Conservation (phyloP, 805 yeast species). For the Sungouiella blattae region DNA sequence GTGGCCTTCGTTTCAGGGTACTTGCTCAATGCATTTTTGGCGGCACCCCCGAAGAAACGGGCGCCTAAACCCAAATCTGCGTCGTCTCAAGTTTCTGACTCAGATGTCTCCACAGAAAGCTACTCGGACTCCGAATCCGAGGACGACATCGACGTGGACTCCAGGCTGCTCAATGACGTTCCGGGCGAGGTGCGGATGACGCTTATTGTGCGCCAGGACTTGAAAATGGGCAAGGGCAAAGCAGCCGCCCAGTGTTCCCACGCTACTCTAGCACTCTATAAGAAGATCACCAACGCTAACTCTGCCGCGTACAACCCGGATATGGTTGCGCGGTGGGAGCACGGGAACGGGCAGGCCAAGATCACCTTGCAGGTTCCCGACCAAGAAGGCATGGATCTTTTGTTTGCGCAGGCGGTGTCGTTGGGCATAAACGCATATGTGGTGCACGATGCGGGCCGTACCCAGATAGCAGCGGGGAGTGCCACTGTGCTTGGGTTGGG, state of each 20-base stretch:
- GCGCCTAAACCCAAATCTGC: neutral
- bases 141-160: constrained; percentile 56
- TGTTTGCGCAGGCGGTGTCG: constrained; percentile 78
- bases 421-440: constrained; percentile 74
- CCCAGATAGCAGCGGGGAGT: constrained; percentile 94
- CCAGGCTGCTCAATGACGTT: constrained; percentile 55
- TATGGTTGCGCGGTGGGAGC: constrained; percentile 71
- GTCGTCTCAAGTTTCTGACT: neutral
- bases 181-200: constrained; percentile 88
- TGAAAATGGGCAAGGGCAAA: constrained; percentile 92
- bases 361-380: constrained; percentile 75
- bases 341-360: constrained; percentile 84
- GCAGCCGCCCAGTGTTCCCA: constrained; percentile 97
- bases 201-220: constrained; percentile 79
- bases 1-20: constrained; percentile 37
- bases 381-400: constrained; percentile 66
- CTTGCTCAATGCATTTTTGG: constrained; percentile 7
- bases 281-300: constrained; percentile 53
- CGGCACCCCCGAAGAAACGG: neutral
- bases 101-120: constrained; percentile 12
- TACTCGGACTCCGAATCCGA: constrained; percentile 35
- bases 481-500: constrained; percentile 97
- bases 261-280: constrained; percentile 91
- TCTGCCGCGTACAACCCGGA: constrained; percentile 57
- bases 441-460: constrained; percentile 95